A percentile compares a stretch with the other conserved stretches of the same genome.
Conservation (phyloP, 2,329 filamentous ascomycete genomes). For the Calycina herbarum region DNA sequence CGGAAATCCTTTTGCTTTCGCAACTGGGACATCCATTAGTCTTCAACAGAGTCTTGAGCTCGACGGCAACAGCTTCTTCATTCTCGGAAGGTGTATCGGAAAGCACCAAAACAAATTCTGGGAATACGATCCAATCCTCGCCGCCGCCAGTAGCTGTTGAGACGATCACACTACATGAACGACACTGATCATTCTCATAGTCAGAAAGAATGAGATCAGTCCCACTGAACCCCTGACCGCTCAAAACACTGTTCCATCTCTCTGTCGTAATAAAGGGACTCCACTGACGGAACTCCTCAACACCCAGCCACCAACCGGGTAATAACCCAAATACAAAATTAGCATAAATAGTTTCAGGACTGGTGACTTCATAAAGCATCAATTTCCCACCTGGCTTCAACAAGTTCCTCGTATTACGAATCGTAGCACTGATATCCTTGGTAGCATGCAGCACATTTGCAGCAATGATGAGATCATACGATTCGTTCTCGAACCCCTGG, state of each 20-base stretch:
- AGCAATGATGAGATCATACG: slow-evolving; percentile 32
- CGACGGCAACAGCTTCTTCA: not conserved
- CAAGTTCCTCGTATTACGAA: slow-evolving; percentile 24
- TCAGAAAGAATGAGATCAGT: slow-evolving; percentile 19
- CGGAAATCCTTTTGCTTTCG: not conserved
- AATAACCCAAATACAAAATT: slow-evolving; percentile 35
- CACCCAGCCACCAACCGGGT: slow-evolving; percentile 42
- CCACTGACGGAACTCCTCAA: slow-evolving; percentile 30
- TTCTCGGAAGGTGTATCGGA: not conserved
- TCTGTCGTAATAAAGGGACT: slow-evolving; percentile 18
- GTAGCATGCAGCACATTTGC: slow-evolving; percentile 30
- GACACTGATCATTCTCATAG: not conserved
- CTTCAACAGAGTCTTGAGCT: not conserved
- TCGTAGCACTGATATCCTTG: slow-evolving; percentile 15
- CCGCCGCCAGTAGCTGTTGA: not conserved
- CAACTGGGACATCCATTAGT: not conserved
- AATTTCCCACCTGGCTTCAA: slow-evolving; percentile 25
- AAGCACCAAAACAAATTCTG: not conserved
- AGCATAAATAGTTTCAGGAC: slow-evolving; percentile 12
- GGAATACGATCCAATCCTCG: not conserved
- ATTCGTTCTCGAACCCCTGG: slow-evolving; percentile 28
- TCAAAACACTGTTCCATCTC: slow-evolving; percentile 22
- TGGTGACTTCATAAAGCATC: not conserved
- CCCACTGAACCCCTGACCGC: slow-evolving; percentile 21
- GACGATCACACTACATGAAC: not conserved